Evolutionary conservation across 2,329 filamentous ascomycete genomes (phyloP).

Genomic region (Colletotrichum sp.): DNA sequence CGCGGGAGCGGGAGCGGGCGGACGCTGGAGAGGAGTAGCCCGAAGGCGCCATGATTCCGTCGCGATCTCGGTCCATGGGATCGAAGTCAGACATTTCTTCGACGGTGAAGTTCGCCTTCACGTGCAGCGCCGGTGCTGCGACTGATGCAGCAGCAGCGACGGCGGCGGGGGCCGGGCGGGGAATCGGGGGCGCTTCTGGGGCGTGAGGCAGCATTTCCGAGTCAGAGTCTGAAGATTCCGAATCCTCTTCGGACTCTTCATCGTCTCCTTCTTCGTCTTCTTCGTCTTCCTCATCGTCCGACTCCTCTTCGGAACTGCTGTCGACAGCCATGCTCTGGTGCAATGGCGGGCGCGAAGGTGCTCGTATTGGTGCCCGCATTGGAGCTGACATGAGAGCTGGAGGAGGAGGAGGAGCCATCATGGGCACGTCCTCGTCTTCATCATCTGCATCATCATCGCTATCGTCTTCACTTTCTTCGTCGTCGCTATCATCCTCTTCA

Average conservation of each 20-base stretch:
- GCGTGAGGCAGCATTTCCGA: slow-evolving; percentile 22
- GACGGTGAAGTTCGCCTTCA: slow-evolving; percentile 37
- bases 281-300: background rate
- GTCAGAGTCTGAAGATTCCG: slow-evolving; percentile 19
- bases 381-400: slow-evolving; percentile 9
- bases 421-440: slow-evolving; percentile 8
- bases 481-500: slow-evolving; percentile 8
- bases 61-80: slow-evolving; percentile 46
- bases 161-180: slow-evolving; percentile 3
- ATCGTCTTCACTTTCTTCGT: slow-evolving; percentile 7
- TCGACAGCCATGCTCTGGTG: background rate
- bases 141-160: background rate
- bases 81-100: slow-evolving; percentile 52
- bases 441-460: background rate
- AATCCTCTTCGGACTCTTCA: slow-evolving; percentile 8
- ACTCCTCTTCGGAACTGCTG: slow-evolving; percentile 7
- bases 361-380: slow-evolving; percentile 4
- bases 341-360: background rate
- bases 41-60: slow-evolving; percentile 47
- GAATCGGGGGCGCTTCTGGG: background rate
- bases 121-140: background rate
- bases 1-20: slow-evolving; percentile 42
- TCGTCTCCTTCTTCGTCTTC: slow-evolving; percentile 20
- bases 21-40: slow-evolving; percentile 51
- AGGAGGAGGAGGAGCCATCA: slow-evolving; percentile 1